A percentile compares a stretch with the other conserved stretches of the same genome.
Conservation (phyloP, 768 basidiomycete genomes). For the Suillus subaureus region DNA sequence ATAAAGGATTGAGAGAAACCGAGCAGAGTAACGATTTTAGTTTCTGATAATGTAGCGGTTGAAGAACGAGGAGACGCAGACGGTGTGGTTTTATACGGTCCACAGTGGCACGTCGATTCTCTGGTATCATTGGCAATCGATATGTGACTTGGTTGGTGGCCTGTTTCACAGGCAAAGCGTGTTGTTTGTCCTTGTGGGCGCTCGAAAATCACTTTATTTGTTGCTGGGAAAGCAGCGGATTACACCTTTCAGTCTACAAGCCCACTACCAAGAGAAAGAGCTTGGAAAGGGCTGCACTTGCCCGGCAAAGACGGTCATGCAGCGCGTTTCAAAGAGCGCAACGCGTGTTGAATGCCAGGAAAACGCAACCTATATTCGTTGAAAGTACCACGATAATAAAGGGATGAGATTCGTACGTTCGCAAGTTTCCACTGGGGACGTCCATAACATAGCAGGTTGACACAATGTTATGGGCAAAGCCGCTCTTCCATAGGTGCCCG, state of each 20-base stretch:
- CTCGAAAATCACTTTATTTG: slow-evolving; percentile 32
- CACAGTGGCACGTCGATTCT: slow-evolving; percentile 30
- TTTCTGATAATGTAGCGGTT: slow-evolving; percentile 5
- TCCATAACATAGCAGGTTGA: slow-evolving; percentile 8
- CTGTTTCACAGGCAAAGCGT: slow-evolving; percentile 32
- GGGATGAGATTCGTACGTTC: slow-evolving; percentile 8
- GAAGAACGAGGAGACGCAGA: slow-evolving; percentile 1
- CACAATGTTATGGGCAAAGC: slow-evolving; percentile 3
- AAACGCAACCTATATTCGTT: slow-evolving; percentile 2
- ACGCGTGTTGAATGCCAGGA: neutral
- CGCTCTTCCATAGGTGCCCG: neutral
- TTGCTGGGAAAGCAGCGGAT: slow-evolving; percentile 26
- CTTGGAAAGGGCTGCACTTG: slow-evolving; percentile 5
- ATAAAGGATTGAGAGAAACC: neutral
- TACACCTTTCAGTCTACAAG: slow-evolving; percentile 10
- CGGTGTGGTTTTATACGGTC: slow-evolving; percentile 29
- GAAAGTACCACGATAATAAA: slow-evolving; percentile 8
- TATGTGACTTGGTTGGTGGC: slow-evolving; percentile 23
- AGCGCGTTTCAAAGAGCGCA: slow-evolving; percentile 14
- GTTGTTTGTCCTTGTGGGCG: slow-evolving; percentile 53
- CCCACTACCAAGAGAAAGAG: slow-evolving; percentile 3
- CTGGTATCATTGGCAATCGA: slow-evolving; percentile 34
- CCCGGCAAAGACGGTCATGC: slow-evolving; percentile 12
- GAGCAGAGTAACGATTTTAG: neutral
- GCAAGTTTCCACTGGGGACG: slow-evolving; percentile 21